Evolutionary conservation across 106 monocot genomes (phyloP).

Genomic region (Allium fistulosum): DNA sequence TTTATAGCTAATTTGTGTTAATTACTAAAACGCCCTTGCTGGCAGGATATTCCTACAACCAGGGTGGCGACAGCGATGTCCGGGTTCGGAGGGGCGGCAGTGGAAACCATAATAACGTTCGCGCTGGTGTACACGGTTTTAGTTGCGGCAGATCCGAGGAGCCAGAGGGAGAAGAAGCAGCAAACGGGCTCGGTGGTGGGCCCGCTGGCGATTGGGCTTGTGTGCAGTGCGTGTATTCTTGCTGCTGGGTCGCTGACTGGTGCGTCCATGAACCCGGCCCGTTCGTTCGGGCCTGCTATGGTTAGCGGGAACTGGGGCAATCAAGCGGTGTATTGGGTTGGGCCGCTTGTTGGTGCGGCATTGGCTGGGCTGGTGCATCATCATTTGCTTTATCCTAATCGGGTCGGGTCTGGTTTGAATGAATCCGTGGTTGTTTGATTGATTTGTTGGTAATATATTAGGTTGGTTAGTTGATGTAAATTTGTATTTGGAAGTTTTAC

Average conservation of each 20-base stretch:
- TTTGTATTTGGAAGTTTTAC: no score
- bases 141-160: constrained; percentile 36
- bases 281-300: constrained; percentile 65
- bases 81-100: constrained; percentile 61
- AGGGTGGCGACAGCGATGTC: constrained; percentile 71
- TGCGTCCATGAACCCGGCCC: constrained; percentile 75
- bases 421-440: no score
- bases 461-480: no score
- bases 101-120: constrained; percentile 49
- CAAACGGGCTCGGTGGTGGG: constrained; percentile 11
- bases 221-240: constrained; percentile 39
- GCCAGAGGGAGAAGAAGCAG: constrained; percentile 4
- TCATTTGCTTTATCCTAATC: constrained; percentile 18
- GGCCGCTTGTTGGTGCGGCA: constrained; percentile 49
- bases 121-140: constrained; percentile 52
- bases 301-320: constrained; percentile 58
- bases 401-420: not conserved
- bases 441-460: no score
- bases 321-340: constrained; percentile 70
- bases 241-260: constrained; percentile 61
- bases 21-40: not conserved
- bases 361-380: constrained; percentile 52
- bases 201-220: constrained; percentile 33
- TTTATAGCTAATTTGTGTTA: not conserved
- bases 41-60: constrained; percentile 72